Evolutionary conservation across 192 early-diverging fungal genomes (phyloP).

Genomic region (Backusella macrospora): DNA sequence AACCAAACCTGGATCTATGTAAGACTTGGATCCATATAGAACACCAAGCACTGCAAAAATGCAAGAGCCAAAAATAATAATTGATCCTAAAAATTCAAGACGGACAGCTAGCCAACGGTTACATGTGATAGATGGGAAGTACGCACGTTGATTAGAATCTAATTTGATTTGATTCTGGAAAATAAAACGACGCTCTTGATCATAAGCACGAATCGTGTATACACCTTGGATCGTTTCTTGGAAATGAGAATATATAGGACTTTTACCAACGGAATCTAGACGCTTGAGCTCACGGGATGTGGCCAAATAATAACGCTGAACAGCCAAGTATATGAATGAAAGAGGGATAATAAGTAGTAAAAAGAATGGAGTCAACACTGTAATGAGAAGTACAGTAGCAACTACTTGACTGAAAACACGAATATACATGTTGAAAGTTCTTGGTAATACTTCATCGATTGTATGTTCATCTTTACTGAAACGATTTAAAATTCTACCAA

Average conservation of each 20-base stretch:
- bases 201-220: constrained; percentile 70
- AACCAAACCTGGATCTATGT: constrained; percentile 70
- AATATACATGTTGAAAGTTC: constrained; percentile 56
- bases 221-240: constrained; percentile 69
- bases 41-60: constrained; percentile 70
- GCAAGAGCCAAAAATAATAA: constrained; percentile 80
- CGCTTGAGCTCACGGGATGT: constrained; percentile 82
- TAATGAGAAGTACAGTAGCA: constrained; percentile 50
- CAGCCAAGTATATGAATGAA: constrained; percentile 43
- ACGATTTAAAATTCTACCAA: constrained; percentile 86
- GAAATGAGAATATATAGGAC: constrained; percentile 81
- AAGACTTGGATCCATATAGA: constrained; percentile 46
- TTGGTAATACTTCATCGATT: constrained; percentile 73
- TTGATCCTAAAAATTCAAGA: constrained; percentile 78
- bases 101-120: constrained; percentile 75
- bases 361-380: constrained; percentile 47
- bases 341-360: constrained; percentile 54
- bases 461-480: constrained; percentile 88
- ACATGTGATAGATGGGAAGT: constrained; percentile 72
- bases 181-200: constrained; percentile 67
- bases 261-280: constrained; percentile 77
- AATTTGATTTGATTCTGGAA: constrained; percentile 67
- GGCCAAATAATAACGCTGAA: constrained; percentile 67
- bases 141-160: constrained; percentile 79
- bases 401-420: constrained; percentile 42